Base-by-base conservation (phyloP, 148 eudicot genomes). In the Cornus suecica region DNA sequence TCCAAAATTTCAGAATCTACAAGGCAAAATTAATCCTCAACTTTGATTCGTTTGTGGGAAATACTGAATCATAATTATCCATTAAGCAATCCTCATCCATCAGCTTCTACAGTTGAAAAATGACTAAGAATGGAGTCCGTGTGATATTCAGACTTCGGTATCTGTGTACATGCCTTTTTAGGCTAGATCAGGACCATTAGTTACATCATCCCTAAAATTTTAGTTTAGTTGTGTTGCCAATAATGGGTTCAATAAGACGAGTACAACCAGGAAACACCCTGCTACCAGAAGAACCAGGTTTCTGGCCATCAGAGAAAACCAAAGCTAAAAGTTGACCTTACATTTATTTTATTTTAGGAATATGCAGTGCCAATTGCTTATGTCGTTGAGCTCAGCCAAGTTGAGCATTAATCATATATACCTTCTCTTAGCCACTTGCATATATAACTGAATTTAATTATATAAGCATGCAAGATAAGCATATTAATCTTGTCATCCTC, bases 81-180 rank as follows among this genome's bases (percentile, higher is more conserved):
- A 80, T 58, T 45, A 74, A 37, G 60, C 31, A 75, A 56, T 65
- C n/a, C 20, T 34, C 68, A 56, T 61, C 24, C 7, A 25, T 25
- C 64, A 68, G 51, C 74, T 61, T 73, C 75, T 62, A 61, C 41
- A 73, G 16, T 28, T 23, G 52, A 20, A 54, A 71, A 64, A 65
- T 7, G 14, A 30, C 13, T 29, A 71, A 56, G 65, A 64, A 58
- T 72, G 45, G 32, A 42, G 24, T 30, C n/a, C 67, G 25, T n/a
- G 23, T 42, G 22, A 62, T 24, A 34, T 73, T 25, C 27, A 32
- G 25, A 25, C 25, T 4, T 11, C 3, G 52, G 68, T 37, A 62
- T 73, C 61, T 32, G 31, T 23, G n/a, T 30, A 58, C 18, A 66
- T 48, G 20, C 20, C 9, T 29, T 3, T 65, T 30, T 20, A 7